Base-by-base conservation (phyloP, 2,329 filamentous ascomycete genomes). In the Lasiodiplodia citricola region DNA sequence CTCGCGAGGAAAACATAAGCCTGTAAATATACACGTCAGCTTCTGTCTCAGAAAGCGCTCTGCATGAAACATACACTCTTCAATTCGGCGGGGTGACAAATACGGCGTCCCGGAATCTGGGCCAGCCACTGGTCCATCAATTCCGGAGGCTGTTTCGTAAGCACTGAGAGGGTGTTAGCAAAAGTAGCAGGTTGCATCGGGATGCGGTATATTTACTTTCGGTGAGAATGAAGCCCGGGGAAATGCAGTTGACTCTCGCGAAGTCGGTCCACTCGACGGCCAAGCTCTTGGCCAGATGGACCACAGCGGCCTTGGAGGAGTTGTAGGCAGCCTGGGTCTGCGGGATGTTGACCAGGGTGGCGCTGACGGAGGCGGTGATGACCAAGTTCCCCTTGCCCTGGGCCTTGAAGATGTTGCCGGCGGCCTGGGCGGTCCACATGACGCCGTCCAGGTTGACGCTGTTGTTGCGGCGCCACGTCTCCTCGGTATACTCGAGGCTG, bases 351-450 rank as follows among this genome's bases (percentile, higher is more conserved):
- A 82, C 80, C 70, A 82, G 57, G 6, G 72, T 77, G 8, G 78
- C 77, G 55, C 78, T 79, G 8, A 81, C 77, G 1, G 74, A 77
- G 4, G 79, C 79, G 1, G 80, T 82, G 68, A 81, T 78, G 6
- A 82, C 78, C 2, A 81, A 68, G 68, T 79, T 81, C 4, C 57
- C 57, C 41, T 68, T 67, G 1, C 77, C 76, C 67, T 80, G 77
- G 10, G 66, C 23, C 70, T 80, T 78, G 73, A 81, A 81, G 25
- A 81, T 74, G 10, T 73, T 72, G 1, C 75, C 78, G 2, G 80
- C 80, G 0, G 79, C 79, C 66, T 81, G 78, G 0, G 80, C 80
- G 2, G 78, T 78, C 66, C 74, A 81, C 52, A 81, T 79, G 4
- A 76, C 79, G 3, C 80, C 79, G 64, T 81, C 77, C 2, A 68